A percentile compares a stretch with the other conserved stretches of the same genome.
These are phyloP conservation scores for Suhomyces faveliae DNA, from an alignment of 805 yeast genomes.

Conservation along the genomic window DNA sequence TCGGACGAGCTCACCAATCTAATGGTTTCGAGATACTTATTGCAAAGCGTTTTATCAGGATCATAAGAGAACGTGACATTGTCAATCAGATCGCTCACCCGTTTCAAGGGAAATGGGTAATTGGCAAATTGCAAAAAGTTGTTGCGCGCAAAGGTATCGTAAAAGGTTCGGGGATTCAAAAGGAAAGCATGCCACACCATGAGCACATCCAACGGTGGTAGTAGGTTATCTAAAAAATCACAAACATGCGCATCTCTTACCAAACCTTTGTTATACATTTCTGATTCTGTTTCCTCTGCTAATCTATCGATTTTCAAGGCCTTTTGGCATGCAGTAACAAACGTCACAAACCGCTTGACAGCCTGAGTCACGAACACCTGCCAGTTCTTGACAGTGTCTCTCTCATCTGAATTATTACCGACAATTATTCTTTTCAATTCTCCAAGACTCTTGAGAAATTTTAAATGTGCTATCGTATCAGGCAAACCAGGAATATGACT, in stretches of 20 bases:
- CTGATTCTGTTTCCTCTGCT: constrained; percentile 1
- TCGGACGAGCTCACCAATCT: neutral
- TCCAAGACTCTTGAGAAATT: constrained; percentile 20
- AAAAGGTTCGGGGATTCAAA: constrained; percentile 17
- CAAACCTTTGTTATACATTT: constrained; percentile 3
- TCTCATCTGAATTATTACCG: constrained; percentile 2
- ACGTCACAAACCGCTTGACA: constrained; percentile 20
- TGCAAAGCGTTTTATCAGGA: constrained; percentile 9
- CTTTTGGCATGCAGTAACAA: constrained; percentile 16
- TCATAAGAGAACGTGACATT: constrained; percentile 12
- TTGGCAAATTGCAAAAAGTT: constrained; percentile 14
- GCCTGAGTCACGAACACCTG: constrained; percentile 22
- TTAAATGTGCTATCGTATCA: constrained; percentile 22
- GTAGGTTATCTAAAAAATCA: constrained; percentile 4
- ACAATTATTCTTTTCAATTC: constrained; percentile 15
- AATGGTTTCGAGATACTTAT: constrained; percentile 8
- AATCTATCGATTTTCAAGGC: neutral
- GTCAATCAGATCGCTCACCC: constrained; percentile 10
- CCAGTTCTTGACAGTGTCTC: constrained; percentile 16
- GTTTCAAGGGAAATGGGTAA: constrained; percentile 19
- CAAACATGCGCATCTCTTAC: neutral
- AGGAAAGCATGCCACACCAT: constrained; percentile 26
- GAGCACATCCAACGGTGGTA: constrained; percentile 24
- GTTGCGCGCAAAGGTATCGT: constrained; percentile 16
- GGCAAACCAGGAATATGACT: constrained; percentile 10